Conservation (phyloP, 768 basidiomycete genomes). For the Butyriboletus loyo region DNA sequence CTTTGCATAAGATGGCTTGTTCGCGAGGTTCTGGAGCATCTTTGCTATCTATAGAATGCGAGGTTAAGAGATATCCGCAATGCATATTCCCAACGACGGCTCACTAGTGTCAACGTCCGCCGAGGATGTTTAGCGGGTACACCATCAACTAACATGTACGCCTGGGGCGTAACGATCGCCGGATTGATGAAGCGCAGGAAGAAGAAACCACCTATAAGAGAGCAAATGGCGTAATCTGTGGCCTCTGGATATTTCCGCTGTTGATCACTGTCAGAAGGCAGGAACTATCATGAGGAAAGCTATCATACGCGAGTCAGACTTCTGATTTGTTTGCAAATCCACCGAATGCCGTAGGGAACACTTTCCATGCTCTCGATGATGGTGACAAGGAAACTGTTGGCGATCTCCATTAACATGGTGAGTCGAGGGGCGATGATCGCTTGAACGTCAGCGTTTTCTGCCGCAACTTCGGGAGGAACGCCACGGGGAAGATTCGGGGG, state of each 20-base stretch:
- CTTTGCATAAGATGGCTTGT: slow-evolving; percentile 97
- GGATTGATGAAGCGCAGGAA: slow-evolving; percentile 99
- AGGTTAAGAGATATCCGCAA: not conserved
- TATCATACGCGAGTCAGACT: slow-evolving; percentile 84
- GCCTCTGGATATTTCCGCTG: slow-evolving; percentile 99
- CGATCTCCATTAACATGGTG: slow-evolving; percentile 99
- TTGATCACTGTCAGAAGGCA: slow-evolving; percentile 8
- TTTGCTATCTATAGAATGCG: slow-evolving; percentile 78
- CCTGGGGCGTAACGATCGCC: slow-evolving; percentile 97
- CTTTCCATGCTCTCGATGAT: slow-evolving; percentile 99
- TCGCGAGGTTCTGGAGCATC: slow-evolving; percentile 99
- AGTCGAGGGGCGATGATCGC: slow-evolving; percentile 96
- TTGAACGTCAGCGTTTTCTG: slow-evolving; percentile 93
- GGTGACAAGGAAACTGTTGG: slow-evolving; percentile 93
- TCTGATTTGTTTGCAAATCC: slow-evolving; percentile 99
- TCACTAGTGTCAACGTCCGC: slow-evolving; percentile 86
- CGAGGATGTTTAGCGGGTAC: slow-evolving; percentile 97
- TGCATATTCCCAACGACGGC: slow-evolving; percentile 9
- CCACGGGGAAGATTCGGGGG: slow-evolving; percentile 90
- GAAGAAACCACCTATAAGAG: slow-evolving; percentile 98
- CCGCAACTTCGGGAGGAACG: slow-evolving; percentile 91
- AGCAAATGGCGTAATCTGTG: slow-evolving; percentile 97
- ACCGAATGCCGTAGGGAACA: slow-evolving; percentile 97
- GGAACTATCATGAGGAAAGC: not conserved
- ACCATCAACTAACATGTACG: slow-evolving; percentile 98